These are phyloP conservation scores for Ambrosiella cleistominuta DNA, from an alignment of 2,329 filamentous ascomycete genomes.

Conservation along the genomic window DNA sequence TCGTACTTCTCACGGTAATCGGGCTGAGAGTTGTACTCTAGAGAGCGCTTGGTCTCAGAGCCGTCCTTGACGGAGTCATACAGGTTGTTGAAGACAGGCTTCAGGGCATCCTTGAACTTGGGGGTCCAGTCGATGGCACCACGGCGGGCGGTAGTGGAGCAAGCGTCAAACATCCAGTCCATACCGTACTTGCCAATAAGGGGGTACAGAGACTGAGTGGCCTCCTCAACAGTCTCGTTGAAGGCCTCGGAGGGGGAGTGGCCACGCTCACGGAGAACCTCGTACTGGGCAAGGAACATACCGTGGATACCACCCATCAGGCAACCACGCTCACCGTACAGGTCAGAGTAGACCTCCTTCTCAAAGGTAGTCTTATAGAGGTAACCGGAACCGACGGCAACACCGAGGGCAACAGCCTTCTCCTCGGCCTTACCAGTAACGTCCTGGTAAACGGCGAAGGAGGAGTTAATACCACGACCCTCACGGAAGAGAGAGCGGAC, in stretches of 20 bases:
- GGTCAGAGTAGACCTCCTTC: constrained; percentile 99
- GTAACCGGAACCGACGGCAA: constrained; percentile 93
- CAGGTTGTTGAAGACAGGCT: constrained; percentile 95
- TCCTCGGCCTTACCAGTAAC: constrained; percentile 96
- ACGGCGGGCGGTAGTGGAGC: constrained; percentile 94
- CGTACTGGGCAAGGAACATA: constrained; percentile 99
- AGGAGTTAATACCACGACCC: constrained; percentile 99
- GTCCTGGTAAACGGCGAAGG: constrained; percentile 95
- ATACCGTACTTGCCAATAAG: constrained; percentile 95
- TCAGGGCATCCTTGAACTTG: constrained; percentile 93
- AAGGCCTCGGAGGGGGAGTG: constrained; percentile 97
- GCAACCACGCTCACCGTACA: constrained; percentile 99
- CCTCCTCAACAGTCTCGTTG: constrained; percentile 99
- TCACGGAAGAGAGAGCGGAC: constrained; percentile 98
- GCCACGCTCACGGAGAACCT: constrained; percentile 96
- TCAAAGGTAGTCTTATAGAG: constrained; percentile 99
- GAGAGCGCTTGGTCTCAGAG: constrained; percentile 84
- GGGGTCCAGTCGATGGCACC: constrained; percentile 98
- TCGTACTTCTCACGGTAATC: constrained; percentile 97
- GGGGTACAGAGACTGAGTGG: constrained; percentile 93
- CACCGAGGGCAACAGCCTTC: constrained; percentile 91
- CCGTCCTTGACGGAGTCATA: constrained; percentile 87
- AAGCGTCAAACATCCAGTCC: constrained; percentile 99
- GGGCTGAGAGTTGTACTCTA: constrained; percentile 89
- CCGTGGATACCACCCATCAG: constrained; percentile 99